Evolutionary conservation across 306 rosid genomes (phyloP).

Genomic region (Lathyrus tuberosus): DNA sequence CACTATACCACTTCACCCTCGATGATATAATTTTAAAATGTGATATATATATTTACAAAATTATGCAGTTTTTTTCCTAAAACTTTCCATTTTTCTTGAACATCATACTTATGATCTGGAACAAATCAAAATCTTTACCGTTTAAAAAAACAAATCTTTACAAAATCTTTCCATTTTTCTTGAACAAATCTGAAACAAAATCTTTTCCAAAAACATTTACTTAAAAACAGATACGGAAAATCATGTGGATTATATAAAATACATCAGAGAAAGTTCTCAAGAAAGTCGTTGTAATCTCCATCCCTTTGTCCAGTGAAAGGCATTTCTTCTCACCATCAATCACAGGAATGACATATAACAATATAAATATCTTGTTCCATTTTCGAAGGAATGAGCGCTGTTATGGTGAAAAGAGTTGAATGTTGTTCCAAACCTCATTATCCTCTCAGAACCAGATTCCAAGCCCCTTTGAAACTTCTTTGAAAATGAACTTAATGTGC

Average conservation of each 20-base stretch:
- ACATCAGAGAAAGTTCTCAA: constrained; percentile 75
- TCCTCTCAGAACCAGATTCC: constrained; percentile 71
- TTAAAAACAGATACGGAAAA: constrained; percentile 65
- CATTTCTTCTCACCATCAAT: constrained; percentile 62
- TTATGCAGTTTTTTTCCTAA: too few relatives aligned
- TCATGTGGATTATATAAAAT: constrained; percentile 70
- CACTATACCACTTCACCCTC: too few relatives aligned
- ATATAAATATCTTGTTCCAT: constrained; percentile 92
- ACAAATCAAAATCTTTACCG: too few relatives aligned
- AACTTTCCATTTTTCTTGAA: too few relatives aligned
- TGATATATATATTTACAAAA: too few relatives aligned
- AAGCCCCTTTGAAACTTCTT: constrained; percentile 62
- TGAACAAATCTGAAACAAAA: too few relatives aligned
- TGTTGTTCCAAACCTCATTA: constrained; percentile 55
- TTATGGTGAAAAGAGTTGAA: constrained; percentile 56
- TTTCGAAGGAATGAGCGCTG: constrained; percentile 69
- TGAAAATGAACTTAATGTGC: constrained; percentile 51
- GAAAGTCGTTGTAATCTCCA: constrained; percentile 70
- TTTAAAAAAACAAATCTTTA: too few relatives aligned
- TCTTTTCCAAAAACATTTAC: constrained; percentile 89
- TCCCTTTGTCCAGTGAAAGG: constrained; percentile 58
- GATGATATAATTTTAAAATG: too few relatives aligned
- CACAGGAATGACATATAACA: constrained; percentile 68
- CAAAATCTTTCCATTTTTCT: too few relatives aligned
- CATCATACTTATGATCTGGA: too few relatives aligned